phyloP scores from a whole-genome alignment of 129 eudicot genomes.

The Chrysanthemum seticuspe region DNA sequence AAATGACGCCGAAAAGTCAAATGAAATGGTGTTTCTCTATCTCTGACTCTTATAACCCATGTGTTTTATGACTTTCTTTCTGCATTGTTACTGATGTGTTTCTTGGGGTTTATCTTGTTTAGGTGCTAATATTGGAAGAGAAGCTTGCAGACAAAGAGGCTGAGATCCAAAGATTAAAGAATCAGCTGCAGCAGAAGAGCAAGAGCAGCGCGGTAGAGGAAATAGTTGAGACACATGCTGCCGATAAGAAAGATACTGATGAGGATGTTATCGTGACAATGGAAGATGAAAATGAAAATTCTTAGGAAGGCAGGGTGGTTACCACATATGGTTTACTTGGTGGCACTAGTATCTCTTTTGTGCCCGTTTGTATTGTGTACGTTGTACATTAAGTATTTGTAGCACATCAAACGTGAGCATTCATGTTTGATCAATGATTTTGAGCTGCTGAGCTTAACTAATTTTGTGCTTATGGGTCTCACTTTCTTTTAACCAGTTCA shows the following conservation, averaged over 20 bases:
- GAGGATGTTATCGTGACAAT: constrained; percentile 24
- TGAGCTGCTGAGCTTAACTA: neutral
- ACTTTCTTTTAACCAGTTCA: no score
- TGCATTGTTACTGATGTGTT: neutral
- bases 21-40: constrained; percentile 63
- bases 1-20: constrained; percentile 80
- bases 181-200: constrained; percentile 43
- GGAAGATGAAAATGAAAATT: constrained; percentile 17
- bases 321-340: neutral
- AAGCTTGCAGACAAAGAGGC: constrained; percentile 73
- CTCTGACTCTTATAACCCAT: constrained; percentile 6
- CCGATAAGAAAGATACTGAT: constrained; percentile 18
- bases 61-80: neutral
- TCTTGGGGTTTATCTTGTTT: neutral
- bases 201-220: constrained; percentile 37
- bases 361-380: neutral
- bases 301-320: neutral
- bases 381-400: neutral
- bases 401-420: neutral
- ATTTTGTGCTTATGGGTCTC: neutral
- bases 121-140: constrained; percentile 81
- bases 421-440: neutral
- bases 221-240: constrained; percentile 22
- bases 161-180: constrained; percentile 58
- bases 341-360: neutral